Evolutionary conservation across 768 basidiomycete species (phyloP).

Genomic region (Pleurotus djamor): DNA sequence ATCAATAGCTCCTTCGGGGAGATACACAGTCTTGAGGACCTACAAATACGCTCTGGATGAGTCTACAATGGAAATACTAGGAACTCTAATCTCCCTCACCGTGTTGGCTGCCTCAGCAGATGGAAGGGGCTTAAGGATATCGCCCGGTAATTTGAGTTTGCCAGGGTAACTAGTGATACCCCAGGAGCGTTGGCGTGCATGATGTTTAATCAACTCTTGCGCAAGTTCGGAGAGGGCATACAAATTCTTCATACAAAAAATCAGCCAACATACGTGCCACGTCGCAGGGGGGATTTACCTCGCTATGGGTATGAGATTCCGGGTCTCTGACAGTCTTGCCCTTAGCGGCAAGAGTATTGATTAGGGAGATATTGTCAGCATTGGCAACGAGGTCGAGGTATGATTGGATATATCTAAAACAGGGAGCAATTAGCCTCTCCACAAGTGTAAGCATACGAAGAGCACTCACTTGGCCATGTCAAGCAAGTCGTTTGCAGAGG

Average conservation of each 20-base stretch:
- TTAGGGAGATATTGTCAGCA: slow-evolving; percentile 79
- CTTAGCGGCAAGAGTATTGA: slow-evolving; percentile 80
- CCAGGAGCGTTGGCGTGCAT: slow-evolving; percentile 71
- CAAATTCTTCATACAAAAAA: slow-evolving; percentile 57
- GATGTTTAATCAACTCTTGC: slow-evolving; percentile 77
- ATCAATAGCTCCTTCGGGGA: slow-evolving; percentile 54
- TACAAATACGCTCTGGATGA: slow-evolving; percentile 19
- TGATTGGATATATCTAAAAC: slow-evolving; percentile 79
- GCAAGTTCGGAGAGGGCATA: slow-evolving; percentile 88
- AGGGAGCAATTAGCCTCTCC: slow-evolving; percentile 1
- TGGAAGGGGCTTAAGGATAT: slow-evolving; percentile 76
- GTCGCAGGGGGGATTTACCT: slow-evolving; percentile 41
- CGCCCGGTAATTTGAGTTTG: slow-evolving; percentile 73
- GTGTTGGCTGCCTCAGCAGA: slow-evolving; percentile 62
- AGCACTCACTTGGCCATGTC: slow-evolving; percentile 76
- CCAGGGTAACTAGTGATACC: slow-evolving; percentile 76
- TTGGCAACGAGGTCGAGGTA: slow-evolving; percentile 78
- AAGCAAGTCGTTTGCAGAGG: slow-evolving; percentile 61
- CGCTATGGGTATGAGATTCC: slow-evolving; percentile 62
- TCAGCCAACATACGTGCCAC: background rate
- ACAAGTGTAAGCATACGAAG: background rate
- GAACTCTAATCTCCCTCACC: slow-evolving; percentile 28
- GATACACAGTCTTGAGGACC: slow-evolving; percentile 68
- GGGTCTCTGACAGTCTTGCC: slow-evolving; percentile 87
- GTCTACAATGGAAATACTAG: background rate